Percentiles rank a stretch among this genome's conserved stretches.
Evolutionary conservation across 306 rosid genomes (phyloP).

Genomic region (Gastrolobium villosum): DNA sequence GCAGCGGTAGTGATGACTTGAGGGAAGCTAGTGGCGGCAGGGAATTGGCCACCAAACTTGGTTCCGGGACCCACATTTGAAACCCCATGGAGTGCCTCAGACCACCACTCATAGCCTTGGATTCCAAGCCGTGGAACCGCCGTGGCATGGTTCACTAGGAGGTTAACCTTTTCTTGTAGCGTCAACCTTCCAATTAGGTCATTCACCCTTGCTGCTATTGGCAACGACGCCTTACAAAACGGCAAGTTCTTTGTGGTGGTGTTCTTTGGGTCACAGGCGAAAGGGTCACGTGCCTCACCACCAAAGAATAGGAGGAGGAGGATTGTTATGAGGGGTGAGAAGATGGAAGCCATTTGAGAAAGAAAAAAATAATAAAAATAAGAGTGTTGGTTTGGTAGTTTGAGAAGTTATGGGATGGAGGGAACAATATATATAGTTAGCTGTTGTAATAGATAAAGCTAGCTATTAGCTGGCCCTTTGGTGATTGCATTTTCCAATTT

Average conservation of each 20-base stretch:
- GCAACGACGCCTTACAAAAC: constrained; percentile 60
- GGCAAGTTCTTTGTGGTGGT: constrained; percentile 46
- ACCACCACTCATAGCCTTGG: constrained; percentile 90
- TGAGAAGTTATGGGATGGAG: constrained; percentile 13
- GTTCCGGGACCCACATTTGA: constrained; percentile 92
- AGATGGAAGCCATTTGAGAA: constrained; percentile 51
- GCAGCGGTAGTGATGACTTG: constrained; percentile 91
- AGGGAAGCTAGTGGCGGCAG: constrained; percentile 89
- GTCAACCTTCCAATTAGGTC: constrained; percentile 77
- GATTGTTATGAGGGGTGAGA: constrained; percentile 17
- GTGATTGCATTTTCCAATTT: constrained; percentile 45
- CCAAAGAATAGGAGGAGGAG: constrained; percentile 12
- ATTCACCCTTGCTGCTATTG: constrained; percentile 61
- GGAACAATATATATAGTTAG: constrained; percentile 39
- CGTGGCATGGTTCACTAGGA: constrained; percentile 72
- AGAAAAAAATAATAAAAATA: neutral
- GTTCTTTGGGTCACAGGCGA: constrained; percentile 74
- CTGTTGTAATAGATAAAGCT: constrained; percentile 20
- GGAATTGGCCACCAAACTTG: constrained; percentile 69
- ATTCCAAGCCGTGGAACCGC: constrained; percentile 79
- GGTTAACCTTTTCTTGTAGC: constrained; percentile 69
- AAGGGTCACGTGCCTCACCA: constrained; percentile 58
- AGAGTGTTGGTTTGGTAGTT: neutral
- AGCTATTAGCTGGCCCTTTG: constrained; percentile 26
- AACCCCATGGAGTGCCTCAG: constrained; percentile 93